Base-by-base conservation (phyloP, 371 early-diverging fungal genomes). In the Umbelopsis sp. region DNA sequence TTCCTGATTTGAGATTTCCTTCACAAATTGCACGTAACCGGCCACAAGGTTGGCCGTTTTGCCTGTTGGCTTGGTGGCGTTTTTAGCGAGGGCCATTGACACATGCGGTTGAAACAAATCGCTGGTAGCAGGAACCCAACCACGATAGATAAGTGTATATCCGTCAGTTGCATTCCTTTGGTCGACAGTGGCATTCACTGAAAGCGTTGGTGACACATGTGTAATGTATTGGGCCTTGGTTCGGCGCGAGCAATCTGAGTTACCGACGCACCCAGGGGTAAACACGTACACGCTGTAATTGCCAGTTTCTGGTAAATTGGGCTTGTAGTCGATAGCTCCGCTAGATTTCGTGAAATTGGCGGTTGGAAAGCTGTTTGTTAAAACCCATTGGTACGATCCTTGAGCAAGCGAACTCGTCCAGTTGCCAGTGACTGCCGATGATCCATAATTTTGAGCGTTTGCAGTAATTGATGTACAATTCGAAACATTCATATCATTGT, bases 261-360 rank as follows among this genome's bases (percentile, higher is more conserved):
- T 75, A 38, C 72, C 68, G 63, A 72, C 71, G 67, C 92, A 92
- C 24, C 80, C 81, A 18, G 93, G 92, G 1, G 87, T 80, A 67
- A 83, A 81, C 51, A 91, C 48, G 45, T 80, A 79, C 1, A 91
- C 86, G 24, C 87, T 79, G 62, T 92, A 92, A 50, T 79, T 77
- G 18, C 93, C 93, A 14, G 87, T 69, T 66, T 91, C 91, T 20
- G 86, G 84, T 1, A 92, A 70, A 50, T 80, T 81, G 0, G 92
- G 92, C 7, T 74, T 74, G 66, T 89, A 74, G 9, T 79, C 76
- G 6, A 88, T 78, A 6, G 76, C 74, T 9, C 81, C 83, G 18
- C 57, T 72, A 18, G 78, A 70, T 0, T 72, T 69, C 37, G 63
- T 35, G 6, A 75, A 53, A 24, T 78, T 64, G 7, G 66, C 20